phyloP scores from a whole-genome alignment of 306 rosid genomes.

The Castanea mollissima region DNA sequence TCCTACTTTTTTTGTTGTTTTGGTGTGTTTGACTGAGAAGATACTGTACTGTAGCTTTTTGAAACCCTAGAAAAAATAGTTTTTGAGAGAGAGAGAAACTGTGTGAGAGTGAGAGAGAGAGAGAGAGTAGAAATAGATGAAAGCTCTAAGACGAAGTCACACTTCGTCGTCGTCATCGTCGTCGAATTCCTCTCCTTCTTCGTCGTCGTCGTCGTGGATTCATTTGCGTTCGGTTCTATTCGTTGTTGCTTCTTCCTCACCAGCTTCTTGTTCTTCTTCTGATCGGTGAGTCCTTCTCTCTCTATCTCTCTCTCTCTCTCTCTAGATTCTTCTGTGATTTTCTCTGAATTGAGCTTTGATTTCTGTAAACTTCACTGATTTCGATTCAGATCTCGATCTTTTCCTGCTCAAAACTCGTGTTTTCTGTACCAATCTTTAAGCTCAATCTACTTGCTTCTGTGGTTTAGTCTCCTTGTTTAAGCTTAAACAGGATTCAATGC shows the following conservation, averaged over 20 bases:
- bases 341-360: constrained; percentile 19
- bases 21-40: not conserved
- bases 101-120: not conserved
- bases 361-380: constrained; percentile 39
- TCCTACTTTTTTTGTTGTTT: no score
- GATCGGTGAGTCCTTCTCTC: constrained; percentile 93
- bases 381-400: constrained; percentile 59
- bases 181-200: constrained; percentile 71
- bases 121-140: constrained; percentile 54
- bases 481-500: no score
- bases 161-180: constrained; percentile 81
- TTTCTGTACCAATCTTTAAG: constrained; percentile 41
- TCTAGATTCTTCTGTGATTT: constrained; percentile 8
- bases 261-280: constrained; percentile 88
- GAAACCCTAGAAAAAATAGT: not conserved
- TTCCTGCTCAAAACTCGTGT: constrained; percentile 30
- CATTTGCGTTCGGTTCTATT: constrained; percentile 98
- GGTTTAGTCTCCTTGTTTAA: no score
- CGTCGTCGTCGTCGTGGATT: constrained; percentile 96
- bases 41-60: not conserved
- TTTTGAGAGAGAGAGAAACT: not conserved
- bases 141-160: constrained; percentile 84
- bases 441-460: constrained; percentile 37
- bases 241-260: constrained; percentile 93
- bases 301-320: constrained; percentile 5